Evolutionary conservation across 768 basidiomycete genomes (phyloP).

Genomic region (Steccherinum ochraceum): DNA sequence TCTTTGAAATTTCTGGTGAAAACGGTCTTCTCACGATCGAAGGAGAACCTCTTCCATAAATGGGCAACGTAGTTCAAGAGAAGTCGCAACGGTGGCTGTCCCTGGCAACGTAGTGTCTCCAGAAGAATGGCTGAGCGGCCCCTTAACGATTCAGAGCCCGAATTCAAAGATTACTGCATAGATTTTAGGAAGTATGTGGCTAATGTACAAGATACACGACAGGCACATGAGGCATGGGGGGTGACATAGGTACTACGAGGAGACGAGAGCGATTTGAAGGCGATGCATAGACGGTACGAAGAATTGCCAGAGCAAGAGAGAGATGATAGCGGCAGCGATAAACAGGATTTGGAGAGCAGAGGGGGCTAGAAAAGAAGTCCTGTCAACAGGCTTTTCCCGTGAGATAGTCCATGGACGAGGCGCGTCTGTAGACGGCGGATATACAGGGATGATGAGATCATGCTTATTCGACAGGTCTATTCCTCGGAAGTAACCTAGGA

Average conservation of each 20-base stretch:
- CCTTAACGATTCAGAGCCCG: too few relatives aligned
- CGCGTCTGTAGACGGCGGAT: not conserved
- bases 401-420: not conserved
- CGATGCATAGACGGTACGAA: not conserved
- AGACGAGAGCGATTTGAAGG: not conserved
- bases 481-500: constrained; percentile 12
- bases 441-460: constrained; percentile 9
- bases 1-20: too few relatives aligned
- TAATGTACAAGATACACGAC: too few relatives aligned
- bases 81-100: too few relatives aligned
- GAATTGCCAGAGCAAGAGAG: not conserved
- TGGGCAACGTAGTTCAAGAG: too few relatives aligned
- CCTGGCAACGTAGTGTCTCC: too few relatives aligned
- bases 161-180: too few relatives aligned
- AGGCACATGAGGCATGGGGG: too few relatives aligned
- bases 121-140: too few relatives aligned
- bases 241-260: not conserved
- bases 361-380: not conserved
- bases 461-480: constrained; percentile 8
- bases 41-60: too few relatives aligned
- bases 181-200: too few relatives aligned
- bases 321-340: not conserved
- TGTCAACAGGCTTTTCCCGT: not conserved
- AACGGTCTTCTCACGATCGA: too few relatives aligned
- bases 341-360: not conserved